A percentile compares a stretch with the other conserved stretches of the same genome.
Conservation (phyloP, 768 basidiomycete genomes). For the Polyporus arcularius region DNA sequence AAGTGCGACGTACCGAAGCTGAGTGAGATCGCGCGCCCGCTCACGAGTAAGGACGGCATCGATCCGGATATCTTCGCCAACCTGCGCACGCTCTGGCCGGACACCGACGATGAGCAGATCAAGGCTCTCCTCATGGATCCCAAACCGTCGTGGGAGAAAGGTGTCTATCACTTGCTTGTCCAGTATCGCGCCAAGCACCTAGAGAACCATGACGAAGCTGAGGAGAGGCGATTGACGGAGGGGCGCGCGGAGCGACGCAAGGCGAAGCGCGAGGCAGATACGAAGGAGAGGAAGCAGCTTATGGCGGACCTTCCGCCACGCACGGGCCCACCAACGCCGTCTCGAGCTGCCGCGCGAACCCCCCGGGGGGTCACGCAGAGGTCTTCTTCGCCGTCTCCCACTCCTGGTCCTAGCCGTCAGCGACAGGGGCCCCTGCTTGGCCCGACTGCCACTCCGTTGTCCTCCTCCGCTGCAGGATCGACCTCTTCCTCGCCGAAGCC, state of each 20-base stretch:
- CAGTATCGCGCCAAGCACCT: conserved; percentile 77
- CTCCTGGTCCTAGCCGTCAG: conserved; percentile 17
- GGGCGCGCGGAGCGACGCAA: conserved; percentile 38
- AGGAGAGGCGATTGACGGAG: conserved; percentile 42
- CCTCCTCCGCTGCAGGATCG: conserved; percentile 2
- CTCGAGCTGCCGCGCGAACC: conserved; percentile 43
- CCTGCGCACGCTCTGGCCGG: conserved; percentile 90
- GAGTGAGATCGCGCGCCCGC: conserved; percentile 67
- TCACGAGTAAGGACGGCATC: conserved; percentile 63
- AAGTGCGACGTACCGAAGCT: conserved; percentile 56
- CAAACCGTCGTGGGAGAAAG: conserved; percentile 91
- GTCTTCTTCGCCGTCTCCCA: conserved; percentile 17
- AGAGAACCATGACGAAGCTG: conserved; percentile 75
- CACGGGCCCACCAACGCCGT: conserved; percentile 62
- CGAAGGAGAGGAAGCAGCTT: conserved; percentile 15
- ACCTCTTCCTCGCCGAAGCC: not conserved
- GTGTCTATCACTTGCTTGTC: conserved; percentile 88
- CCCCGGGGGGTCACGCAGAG: conserved; percentile 19
- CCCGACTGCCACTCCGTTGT: conserved; percentile 2
- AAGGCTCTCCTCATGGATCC: conserved; percentile 62
- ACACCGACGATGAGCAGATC: conserved; percentile 72
- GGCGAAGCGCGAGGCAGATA: conserved; percentile 24
- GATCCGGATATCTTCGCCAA: conserved; percentile 91
- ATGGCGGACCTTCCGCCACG: conserved; percentile 47
- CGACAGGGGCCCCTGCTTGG: conserved; percentile 12